Evolutionary conservation across 441 rosid species (phyloP).

Genomic region (Erodium texanum): DNA sequence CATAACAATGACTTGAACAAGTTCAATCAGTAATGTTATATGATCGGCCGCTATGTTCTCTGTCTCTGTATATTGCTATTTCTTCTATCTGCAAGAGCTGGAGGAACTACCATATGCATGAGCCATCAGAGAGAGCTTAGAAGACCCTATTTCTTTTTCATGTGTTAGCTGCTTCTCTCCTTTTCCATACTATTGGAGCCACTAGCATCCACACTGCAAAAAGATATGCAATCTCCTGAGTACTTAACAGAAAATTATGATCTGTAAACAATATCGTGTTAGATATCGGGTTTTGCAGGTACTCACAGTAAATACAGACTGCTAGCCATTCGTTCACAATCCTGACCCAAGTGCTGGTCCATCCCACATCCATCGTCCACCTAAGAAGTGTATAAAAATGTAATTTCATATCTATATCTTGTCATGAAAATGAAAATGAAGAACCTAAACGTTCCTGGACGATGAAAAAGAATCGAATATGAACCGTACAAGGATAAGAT

Average conservation of each 20-base stretch:
- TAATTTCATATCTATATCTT: too few relatives aligned
- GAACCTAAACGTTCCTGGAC: not conserved
- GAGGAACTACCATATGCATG: not conserved
- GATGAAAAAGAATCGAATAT: not conserved
- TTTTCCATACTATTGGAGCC: constrained; percentile 60
- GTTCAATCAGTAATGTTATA: too few relatives aligned
- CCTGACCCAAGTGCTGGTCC: constrained; percentile 99
- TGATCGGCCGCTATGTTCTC: not conserved
- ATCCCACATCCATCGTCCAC: constrained; percentile 98
- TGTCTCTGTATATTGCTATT: not conserved
- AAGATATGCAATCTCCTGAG: not conserved
- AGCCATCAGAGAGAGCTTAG: too few relatives aligned
- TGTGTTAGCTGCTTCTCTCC: constrained; percentile 33
- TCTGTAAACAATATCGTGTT: not conserved
- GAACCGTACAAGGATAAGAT: too few relatives aligned
- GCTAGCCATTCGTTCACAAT: constrained; percentile 92
- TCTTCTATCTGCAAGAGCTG: not conserved
- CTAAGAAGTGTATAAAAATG: constrained; percentile 26
- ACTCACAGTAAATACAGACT: constrained; percentile 86
- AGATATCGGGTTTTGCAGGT: not conserved
- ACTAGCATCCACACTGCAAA: constrained; percentile 88
- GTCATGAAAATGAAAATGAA: not conserved
- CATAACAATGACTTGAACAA: not conserved
- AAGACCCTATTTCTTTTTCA: not conserved
- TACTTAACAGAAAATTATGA: not conserved